Base-by-base conservation (phyloP, 2,329 filamentous ascomycete species). In the Chrysoporthe puriensis region DNA sequence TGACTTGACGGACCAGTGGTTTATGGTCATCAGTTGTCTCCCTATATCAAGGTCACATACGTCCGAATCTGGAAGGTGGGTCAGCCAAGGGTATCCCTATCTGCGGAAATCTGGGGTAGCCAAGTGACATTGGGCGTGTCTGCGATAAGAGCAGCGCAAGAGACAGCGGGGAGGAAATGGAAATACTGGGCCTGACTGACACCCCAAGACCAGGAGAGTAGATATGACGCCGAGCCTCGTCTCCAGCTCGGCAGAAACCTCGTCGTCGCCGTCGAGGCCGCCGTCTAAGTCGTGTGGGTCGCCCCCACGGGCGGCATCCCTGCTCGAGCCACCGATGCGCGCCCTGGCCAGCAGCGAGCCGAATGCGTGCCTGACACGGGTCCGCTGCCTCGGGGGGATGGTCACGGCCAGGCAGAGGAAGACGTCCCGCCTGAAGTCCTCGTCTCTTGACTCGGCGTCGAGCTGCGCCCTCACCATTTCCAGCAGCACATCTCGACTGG, bases 321-420 rank as follows among this genome's bases (percentile, higher is more conserved):
- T 67, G 65, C 52, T 44, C 46, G 68, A 67, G 58, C 66, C 46
- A 50, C 57, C 62, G 62, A 64, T 63, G 58, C 62, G 58, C 58
- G 66, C 66, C 50, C 68, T 66, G n/a, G 66, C 66, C 59, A 70
- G 46, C 21, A 68, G 59, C 8, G 62, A 56, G 21, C 46, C 65
- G 43, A 70, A 58, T 46, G 66, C 66, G 26, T 46, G 57, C 46
- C 57, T 70, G 58, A 65, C 44, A 43, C 65, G 66, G 18, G 58
- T 36, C 34, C 66, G 68, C 62, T 70, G 68, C 48, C 62, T 67
- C 11, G 32, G 62, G 18, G 68, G 68, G 8, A 70, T 34, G 5
- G 68, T 70, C 18, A 70, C 68, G 16, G 68, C 68, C 18, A 70
- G 63, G 60, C 66, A 70, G 66, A 70, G 68, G 54, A 70, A 70